Evolutionary conservation across 192 early-diverging fungal genomes (phyloP), one percentile per base, ranked within the genome.

Genomic region (Martensiomyces pterosporus): DNA sequence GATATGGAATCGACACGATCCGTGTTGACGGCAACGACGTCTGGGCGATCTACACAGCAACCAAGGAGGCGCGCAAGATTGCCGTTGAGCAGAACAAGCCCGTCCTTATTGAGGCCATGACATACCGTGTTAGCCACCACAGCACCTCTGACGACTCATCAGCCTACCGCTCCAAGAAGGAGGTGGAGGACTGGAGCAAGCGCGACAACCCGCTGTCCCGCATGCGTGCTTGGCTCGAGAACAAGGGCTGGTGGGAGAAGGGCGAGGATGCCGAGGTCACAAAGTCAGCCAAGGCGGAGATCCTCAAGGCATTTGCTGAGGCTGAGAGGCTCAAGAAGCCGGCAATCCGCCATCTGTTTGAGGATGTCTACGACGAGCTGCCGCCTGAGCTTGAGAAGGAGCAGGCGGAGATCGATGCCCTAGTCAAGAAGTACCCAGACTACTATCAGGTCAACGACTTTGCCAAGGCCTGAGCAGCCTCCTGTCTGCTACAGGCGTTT

Each of bases 21-120:
- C 86, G 96, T 18, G 92, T 97, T 13, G 96, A 99, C 54, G 96
- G 96, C 47, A 99, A 99, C 79, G 96, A 99, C 62, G 84, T 93
- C 17, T 86, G 94, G 91, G 94, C 94, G 4, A 89, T 95, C n/a
- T 97, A 96, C 61, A 92, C 91, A 48, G 93, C 87, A 3, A 88
- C 88, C 5, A 81, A 82, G 52, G 85, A 84, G 21, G 94, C 96
- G 3, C 79, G 93, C 44, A 67, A 85, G 42, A 81, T 91, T 15
- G 90, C 88, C 1, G 80, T 95, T 25, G 81, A 83, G 24, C 77
- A 92, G 51, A 78, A 86, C 62, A 82, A 81, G 49, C 96, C 96
- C 1, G 89, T 97, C 1, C 77, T 99, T 27, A 89, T 99, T 34
- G 96, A 99, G 72, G 90, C 96, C 15, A 86, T 99, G 87, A 93